Percentiles rank a stretch among this genome's conserved stretches.
Conservation (phyloP, 352 stramenopile genomes). For the Chrysophaeum taylorii region DNA sequence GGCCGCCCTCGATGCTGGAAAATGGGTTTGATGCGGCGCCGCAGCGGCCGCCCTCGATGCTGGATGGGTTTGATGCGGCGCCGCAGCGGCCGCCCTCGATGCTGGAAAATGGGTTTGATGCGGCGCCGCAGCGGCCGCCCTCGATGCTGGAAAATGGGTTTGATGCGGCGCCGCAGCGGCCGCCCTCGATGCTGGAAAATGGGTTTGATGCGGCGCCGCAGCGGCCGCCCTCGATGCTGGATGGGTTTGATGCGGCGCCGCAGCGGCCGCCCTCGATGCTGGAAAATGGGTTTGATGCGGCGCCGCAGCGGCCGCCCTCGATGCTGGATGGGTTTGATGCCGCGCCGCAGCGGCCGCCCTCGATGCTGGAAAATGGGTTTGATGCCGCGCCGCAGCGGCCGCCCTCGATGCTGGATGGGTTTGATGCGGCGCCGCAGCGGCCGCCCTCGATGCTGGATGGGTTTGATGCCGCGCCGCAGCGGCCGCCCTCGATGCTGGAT, state of each 20-base stretch:
- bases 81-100: slow-evolving; percentile 1
- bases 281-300: not conserved
- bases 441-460: no score
- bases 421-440: no score
- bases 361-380: not conserved
- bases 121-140: not conserved
- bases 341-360: not conserved
- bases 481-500: not conserved
- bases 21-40: not conserved
- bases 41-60: not conserved
- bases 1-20: not conserved
- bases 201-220: not conserved
- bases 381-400: not conserved
- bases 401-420: no score
- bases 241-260: not conserved
- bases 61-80: slow-evolving; percentile 9
- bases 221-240: not conserved
- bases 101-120: slow-evolving; percentile 1
- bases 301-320: not conserved
- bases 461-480: no score
- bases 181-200: not conserved
- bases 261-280: not conserved
- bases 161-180: not conserved
- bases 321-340: not conserved
- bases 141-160: not conserved